Base-by-base conservation (phyloP, 2,329 filamentous ascomycete species). In the Xylariomycetidae sp. region DNA sequence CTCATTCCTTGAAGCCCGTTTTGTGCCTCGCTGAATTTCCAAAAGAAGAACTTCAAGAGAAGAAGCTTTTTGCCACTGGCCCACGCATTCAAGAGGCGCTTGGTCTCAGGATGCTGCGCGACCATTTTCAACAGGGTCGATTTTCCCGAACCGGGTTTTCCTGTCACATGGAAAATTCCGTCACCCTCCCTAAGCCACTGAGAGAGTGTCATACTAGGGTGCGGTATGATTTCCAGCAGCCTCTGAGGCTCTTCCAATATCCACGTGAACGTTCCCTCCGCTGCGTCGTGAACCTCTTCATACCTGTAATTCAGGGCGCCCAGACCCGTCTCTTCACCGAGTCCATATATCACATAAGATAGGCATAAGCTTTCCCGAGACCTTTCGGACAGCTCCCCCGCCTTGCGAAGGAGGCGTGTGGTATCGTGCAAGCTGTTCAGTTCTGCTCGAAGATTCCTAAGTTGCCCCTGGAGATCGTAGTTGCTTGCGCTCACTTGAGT, bases 71-170 rank as follows among this genome's bases (percentile, higher is more conserved):
- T 26, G 19, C 22, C 7, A 3, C 27, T 19, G 16, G 38, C 30
- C 38, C 38, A 41, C 9, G 34, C 6, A 13, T 16, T 15, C 12
- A 41, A 20, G 16, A 27, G 19, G 10, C 26, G 5, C 15, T 25
- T n/a, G 11, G 16, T 32, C 12, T 13, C 7, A 13, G 17, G 5
- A 16, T 41, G 38, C 6, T 35, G 16, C 28, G 25, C 31, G 13
- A 41, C 32, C 25, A 37, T 31, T 25, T 41, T 41, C 38, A 41
- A 11, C 15, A 33, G 15, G 23, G 30, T 32, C 7, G 30, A 32
- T 25, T 32, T 32, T n/a, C 30, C 30, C 18, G 30, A 32, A 6
- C 33, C 33, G 3, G 30, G 37, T 20, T 40, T 40, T 14, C 37
- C 37, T 25, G 33, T 23, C 8, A 41, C 17, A 25, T 41, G 38